Percentiles rank a stretch among this genome's conserved stretches.
Conservation (phyloP, 176 grass and related monocot genomes). For the Rhynchospora pubera region DNA sequence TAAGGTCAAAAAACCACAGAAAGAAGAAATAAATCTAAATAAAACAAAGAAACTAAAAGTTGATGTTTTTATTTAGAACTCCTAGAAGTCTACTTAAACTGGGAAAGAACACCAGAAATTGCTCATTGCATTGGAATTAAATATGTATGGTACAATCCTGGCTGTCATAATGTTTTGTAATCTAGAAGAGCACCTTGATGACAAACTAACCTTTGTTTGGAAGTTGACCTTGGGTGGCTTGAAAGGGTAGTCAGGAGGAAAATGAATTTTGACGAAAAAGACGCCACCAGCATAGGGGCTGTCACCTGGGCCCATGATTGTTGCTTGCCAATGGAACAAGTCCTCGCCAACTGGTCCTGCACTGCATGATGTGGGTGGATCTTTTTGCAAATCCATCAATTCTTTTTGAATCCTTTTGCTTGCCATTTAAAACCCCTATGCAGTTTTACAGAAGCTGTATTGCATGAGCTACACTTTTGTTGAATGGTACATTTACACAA, state of each 20-base stretch:
- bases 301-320: slow-evolving; percentile 84
- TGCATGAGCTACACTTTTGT: neutral
- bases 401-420: slow-evolving; percentile 97
- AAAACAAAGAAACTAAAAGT: neutral
- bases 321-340: slow-evolving; percentile 88
- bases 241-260: slow-evolving; percentile 88
- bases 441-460: neutral
- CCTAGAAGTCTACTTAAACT: neutral
- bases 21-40: neutral
- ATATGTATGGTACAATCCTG: neutral
- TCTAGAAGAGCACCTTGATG: neutral
- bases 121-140: neutral
- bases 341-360: slow-evolving; percentile 81
- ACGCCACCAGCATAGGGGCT: slow-evolving; percentile 78
- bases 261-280: slow-evolving; percentile 88
- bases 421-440: slow-evolving; percentile 51
- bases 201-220: slow-evolving; percentile 60
- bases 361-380: slow-evolving; percentile 82
- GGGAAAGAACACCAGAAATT: neutral
- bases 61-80: neutral
- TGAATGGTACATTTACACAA: neutral
- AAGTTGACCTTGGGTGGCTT: slow-evolving; percentile 94
- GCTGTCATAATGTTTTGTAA: neutral
- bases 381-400: slow-evolving; percentile 77
- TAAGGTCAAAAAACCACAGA: neutral